Evolutionary conservation across 768 basidiomycete genomes (phyloP).

Genomic region (Cystofilobasidium ferigula): DNA sequence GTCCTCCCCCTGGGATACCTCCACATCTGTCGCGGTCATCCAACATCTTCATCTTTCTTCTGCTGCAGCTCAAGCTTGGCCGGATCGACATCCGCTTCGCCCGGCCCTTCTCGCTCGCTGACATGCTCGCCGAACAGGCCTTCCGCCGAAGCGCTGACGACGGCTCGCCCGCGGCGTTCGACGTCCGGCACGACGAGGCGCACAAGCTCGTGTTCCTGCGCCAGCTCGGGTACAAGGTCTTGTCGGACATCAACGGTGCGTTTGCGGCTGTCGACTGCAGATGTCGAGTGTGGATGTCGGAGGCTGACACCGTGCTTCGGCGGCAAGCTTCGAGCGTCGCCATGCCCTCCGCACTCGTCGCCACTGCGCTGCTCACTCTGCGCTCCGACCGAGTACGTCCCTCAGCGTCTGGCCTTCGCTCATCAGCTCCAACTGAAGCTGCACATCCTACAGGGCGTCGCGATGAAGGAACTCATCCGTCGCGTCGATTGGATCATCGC

Average conservation of each 20-base stretch:
- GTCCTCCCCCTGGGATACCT: slow-evolving; percentile 1
- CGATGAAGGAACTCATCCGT: slow-evolving; percentile 28
- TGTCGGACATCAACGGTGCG: slow-evolving; percentile 29
- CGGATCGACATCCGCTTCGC: slow-evolving; percentile 32
- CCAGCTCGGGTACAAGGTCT: slow-evolving; percentile 28
- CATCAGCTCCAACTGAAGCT: no score
- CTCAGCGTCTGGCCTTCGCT: no score
- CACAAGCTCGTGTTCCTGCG: slow-evolving; percentile 27
- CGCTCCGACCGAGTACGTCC: slow-evolving; percentile 27
- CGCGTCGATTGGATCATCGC: slow-evolving; percentile 29
- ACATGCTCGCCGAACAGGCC: slow-evolving; percentile 27
- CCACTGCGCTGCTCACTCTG: slow-evolving; percentile 29
- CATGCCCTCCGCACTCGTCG: slow-evolving; percentile 31
- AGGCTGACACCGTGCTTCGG: not conserved
- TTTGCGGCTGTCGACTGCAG: no score
- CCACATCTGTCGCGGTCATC: slow-evolving; percentile 2
- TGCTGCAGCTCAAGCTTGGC: slow-evolving; percentile 30
- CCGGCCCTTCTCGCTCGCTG: slow-evolving; percentile 29
- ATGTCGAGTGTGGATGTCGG: no score
- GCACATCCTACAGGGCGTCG: slow-evolving; percentile 30
- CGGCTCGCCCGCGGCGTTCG: not conserved
- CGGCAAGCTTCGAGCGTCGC: slow-evolving; percentile 25
- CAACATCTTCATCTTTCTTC: slow-evolving; percentile 1
- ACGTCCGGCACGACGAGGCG: slow-evolving; percentile 10
- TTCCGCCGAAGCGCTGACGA: slow-evolving; percentile 11